Evolutionary conservation across 306 rosid genomes (phyloP), one percentile per base, ranked within the genome.

Genomic region (Gastrolobium bilobum): DNA sequence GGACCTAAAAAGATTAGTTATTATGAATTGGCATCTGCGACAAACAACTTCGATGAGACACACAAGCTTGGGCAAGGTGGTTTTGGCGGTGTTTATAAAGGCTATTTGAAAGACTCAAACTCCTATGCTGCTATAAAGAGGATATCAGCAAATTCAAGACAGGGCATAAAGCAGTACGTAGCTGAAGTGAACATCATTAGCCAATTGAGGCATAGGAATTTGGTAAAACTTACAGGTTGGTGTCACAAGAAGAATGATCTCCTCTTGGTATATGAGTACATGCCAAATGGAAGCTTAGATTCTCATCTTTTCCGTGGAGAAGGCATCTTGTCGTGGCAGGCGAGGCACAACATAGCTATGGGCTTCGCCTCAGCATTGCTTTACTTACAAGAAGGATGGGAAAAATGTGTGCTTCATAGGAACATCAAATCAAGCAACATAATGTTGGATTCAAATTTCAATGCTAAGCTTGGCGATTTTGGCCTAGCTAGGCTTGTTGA

Each of bases 341-440:
- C 11, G 4, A 80, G 84, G 11, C 71, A 84, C 43, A 84, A 76
- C 0, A 58, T 80, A n/a, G 79, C 73, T 44, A 8, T 10, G 3
- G 84, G 68, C 14, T 35, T 84, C 33, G 82, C 82, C 14, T 84
- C 80, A 8, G 80, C 88, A 26, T 54, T 81, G 51, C 58, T 84
- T 59, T 31, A 4, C 79, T 7, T 80, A 75, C 6, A 46, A 15
- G 86, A 84, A 71, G 88, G 66, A 67, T 87, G 84, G 68, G 84
- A 75, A 11, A 69, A 78, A 4, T 87, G 90, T 79, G 90, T 87
- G 42, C 42, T 87, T 4, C 88, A 87, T 2, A 78, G 85, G 56
- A 88, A 87, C 79, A 84, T 84, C 4, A 87, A 87, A 42, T 70
- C 88, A 33, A 87, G 90, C 71, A 87, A 87, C 84, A 66, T 87